Evolutionary conservation across 352 stramenopile genomes (phyloP), one percentile per base, ranked within the genome.

Genomic region (Phytophthora europaea): DNA sequence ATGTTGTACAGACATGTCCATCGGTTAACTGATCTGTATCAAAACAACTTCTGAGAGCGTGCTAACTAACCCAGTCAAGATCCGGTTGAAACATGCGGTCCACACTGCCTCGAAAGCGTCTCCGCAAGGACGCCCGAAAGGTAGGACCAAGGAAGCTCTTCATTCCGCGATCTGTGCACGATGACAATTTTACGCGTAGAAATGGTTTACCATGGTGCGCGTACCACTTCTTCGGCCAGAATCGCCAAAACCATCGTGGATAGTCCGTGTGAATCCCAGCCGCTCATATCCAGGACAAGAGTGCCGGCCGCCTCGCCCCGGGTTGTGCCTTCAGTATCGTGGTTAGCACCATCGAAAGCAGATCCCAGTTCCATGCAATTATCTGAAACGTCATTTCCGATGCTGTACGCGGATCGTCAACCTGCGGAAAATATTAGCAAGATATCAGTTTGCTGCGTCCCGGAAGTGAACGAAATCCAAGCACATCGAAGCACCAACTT

Each of bases 231-330:
- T 31, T 67, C 22, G 4, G 76, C 76, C 8, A 88, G 33, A 45
- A 90, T 90, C 2, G 79, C 51, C 18, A 88, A 79, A 12, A 87
- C 60, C 45, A 79, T 57, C 3, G 75, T 75, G 6, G 68, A 61
- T 1, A 89, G 65, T 10, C 56, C 68, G 48, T 90, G 82, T n/a
- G 82, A 67, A 6, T 63, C 74, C 79, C 84, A 89, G 45, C 70
- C 69, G 15, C 53, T 73, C 18, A 81, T 50, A 51, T 83, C 69
- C 10, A 83, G 4, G 1, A 83, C 52, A 8, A 83, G 51, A 13
- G 68, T 79, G 12, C 73, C 73, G 18, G 71, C 48, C 40, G 72
- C 47, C 0, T 51, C 50, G 13, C 74, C 83, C 15, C 26, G 50
- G n/a, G 34, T 55, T 15, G 57, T 68, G 15, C 34, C 34, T 40